Base-by-base conservation (phyloP, 352 stramenopile species). In the Halophytophthora polymorphica region DNA sequence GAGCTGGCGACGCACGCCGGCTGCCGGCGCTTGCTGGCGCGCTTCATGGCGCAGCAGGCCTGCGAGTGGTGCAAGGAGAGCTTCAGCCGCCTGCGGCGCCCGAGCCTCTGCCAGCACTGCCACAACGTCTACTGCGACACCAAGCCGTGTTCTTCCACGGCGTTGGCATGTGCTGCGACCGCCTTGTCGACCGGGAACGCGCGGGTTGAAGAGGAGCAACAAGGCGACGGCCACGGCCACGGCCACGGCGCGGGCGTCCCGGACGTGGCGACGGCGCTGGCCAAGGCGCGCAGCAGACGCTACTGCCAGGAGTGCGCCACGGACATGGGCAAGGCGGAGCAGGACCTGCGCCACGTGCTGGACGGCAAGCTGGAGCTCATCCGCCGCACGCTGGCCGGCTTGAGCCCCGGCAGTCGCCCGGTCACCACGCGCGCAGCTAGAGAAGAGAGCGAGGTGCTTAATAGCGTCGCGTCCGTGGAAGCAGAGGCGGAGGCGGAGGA, bases 31-130 rank as follows among this genome's bases (percentile, higher is more conserved):
- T 55, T 93, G 17, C 40, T 93, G 36, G 50, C 69, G 19, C 79
- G 82, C 39, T 88, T 90, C 48, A 59, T 83, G 36, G 59, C 56
- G 40, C 76, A 89, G 54, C 75, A 56, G 6, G 49, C 40, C 7
- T 93, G 83, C 45, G 79, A 90, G 45, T 84, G 75, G 72, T 93
- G 83, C 41, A 89, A 90, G 52, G 83, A 91, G 53, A 45, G 51
- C 13, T 93, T 93, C 65, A 77, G 50, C 21, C 69, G 68, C n/a
- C 64, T 85, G 10, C 76, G 78, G 8, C 72, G 78, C 23, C 65
- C 74, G 22, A 91, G 77, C 43, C 53, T 93, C 28, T 93, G 83
- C 15, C 83, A 91, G 56, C 78, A 90, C 47, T 91, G 83, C 58
- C 71, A 83, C 50, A 88, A 86, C 42, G 70, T 91, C 33, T 90